Conservation (phyloP, 306 rosid species). For the Castanea mollissima region DNA sequence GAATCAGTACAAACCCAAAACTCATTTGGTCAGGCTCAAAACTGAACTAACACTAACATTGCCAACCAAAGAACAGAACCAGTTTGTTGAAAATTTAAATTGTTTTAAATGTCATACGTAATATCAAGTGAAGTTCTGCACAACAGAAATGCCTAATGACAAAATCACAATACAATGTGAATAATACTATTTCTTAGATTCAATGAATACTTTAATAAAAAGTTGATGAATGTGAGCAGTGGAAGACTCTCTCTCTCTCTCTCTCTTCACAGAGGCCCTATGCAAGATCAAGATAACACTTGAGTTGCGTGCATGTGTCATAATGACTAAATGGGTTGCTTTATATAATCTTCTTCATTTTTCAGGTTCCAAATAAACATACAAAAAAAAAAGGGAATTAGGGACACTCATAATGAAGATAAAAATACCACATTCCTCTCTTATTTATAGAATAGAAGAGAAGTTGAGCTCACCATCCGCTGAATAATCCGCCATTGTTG, state of each 20-base stretch:
- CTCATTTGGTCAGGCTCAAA: not conserved
- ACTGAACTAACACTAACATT: not conserved
- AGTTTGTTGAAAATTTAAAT: not conserved
- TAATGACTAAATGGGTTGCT: not conserved
- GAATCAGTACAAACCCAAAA: not conserved
- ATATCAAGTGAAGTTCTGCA: not conserved
- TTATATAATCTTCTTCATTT: not conserved
- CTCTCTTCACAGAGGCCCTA: not conserved
- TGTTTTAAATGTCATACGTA: too few species aligned
- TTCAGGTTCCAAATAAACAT: not conserved
- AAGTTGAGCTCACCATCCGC: constrained; percentile 51
- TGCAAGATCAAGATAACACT: not conserved
- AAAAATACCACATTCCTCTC: too few species aligned
- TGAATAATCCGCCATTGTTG: constrained; percentile 80
- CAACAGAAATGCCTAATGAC: not conserved
- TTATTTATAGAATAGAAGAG: too few species aligned
- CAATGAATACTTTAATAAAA: not conserved
- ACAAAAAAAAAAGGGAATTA: not conserved
- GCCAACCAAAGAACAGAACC: not conserved
- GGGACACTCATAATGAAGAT: too few species aligned
- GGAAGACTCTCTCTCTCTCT: not conserved
- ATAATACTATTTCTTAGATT: not conserved
- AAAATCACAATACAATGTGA: not conserved
- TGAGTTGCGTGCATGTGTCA: not conserved
- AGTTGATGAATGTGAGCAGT: not conserved